A percentile compares a stretch with the other conserved stretches of the same genome.
Conservation (phyloP, 75 land plant genomes). For the Isoetes taiwanensis region DNA sequence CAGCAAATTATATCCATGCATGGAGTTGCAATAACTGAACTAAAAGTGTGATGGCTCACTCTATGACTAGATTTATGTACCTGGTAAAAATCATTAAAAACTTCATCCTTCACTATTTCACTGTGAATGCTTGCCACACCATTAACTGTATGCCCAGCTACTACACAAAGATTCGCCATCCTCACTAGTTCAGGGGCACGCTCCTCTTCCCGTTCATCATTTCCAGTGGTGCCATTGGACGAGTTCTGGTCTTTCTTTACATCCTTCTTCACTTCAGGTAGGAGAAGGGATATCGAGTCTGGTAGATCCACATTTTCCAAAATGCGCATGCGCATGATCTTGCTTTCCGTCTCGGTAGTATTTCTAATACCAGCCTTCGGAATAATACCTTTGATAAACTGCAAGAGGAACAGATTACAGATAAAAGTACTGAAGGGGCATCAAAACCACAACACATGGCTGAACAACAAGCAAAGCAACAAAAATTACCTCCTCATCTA, state of each 20-base stretch:
- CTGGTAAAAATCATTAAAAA: slow-evolving; percentile 84
- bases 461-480: background rate
- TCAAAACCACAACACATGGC: no score
- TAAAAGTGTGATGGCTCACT: no score
- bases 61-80: no score
- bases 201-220: no score
- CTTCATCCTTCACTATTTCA: slow-evolving; percentile 88
- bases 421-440: background rate
- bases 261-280: no score
- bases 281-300: slow-evolving; percentile 27
- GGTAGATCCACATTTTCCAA: slow-evolving; percentile 71
- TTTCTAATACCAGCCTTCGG: slow-evolving; percentile 37
- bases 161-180: slow-evolving; percentile 94
- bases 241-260: no score
- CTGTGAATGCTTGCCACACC: slow-evolving; percentile 98
- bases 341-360: slow-evolving; percentile 39
- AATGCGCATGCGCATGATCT: slow-evolving; percentile 63
- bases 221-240: no score
- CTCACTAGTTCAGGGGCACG: slow-evolving; percentile 66
- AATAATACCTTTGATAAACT: slow-evolving; percentile 36
- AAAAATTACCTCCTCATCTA: slow-evolving; percentile 67
- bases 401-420: slow-evolving; percentile 9
- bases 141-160: slow-evolving; percentile 90
- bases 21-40: no score
- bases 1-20: no score